Evolutionary conservation across 2,329 filamentous ascomycete genomes (phyloP).

Genomic region (Leptodontidium sp.): DNA sequence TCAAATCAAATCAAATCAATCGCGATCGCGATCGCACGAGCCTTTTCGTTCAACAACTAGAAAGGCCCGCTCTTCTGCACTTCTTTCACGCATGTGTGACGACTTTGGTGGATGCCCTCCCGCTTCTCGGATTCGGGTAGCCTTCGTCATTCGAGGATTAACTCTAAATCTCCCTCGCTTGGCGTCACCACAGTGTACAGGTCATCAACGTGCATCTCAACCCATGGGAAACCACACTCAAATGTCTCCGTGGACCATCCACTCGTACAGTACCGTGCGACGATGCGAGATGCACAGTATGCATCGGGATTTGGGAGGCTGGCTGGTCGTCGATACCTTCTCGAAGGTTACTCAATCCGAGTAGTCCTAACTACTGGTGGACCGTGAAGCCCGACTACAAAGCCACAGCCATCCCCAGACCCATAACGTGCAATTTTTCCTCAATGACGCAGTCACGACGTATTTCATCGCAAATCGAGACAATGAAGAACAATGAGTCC

Average conservation of each 20-base stretch:
- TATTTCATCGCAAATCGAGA: not conserved
- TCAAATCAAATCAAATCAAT: not conserved
- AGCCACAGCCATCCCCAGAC: conserved; percentile 3
- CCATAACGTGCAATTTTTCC: conserved; percentile 7
- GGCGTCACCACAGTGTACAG: conserved; percentile 10
- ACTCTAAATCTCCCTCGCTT: conserved; percentile 19
- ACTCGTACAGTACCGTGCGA: not conserved
- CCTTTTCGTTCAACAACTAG: not conserved
- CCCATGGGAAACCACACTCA: conserved; percentile 8
- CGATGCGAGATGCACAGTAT: not conserved
- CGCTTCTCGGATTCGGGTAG: not conserved
- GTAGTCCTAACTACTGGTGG: conserved; percentile 4
- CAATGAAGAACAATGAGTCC: conserved; percentile 6
- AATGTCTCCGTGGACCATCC: conserved; percentile 7
- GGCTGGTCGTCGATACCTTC: conserved; percentile 15
- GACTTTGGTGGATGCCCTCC: not conserved
- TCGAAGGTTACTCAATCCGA: conserved; percentile 21
- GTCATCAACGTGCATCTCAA: conserved; percentile 27
- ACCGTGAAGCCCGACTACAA: not conserved
- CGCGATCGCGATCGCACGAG: not conserved
- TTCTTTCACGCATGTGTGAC: conserved; percentile 9
- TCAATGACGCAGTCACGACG: conserved; percentile 11
- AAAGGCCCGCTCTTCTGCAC: conserved; percentile 32
- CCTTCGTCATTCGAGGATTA: conserved; percentile 11
- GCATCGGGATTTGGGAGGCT: not conserved